Evolutionary conservation across 345 rosid genomes (phyloP), one percentile per base, ranked within the genome.

Genomic region (Capsella bursapastoris): DNA sequence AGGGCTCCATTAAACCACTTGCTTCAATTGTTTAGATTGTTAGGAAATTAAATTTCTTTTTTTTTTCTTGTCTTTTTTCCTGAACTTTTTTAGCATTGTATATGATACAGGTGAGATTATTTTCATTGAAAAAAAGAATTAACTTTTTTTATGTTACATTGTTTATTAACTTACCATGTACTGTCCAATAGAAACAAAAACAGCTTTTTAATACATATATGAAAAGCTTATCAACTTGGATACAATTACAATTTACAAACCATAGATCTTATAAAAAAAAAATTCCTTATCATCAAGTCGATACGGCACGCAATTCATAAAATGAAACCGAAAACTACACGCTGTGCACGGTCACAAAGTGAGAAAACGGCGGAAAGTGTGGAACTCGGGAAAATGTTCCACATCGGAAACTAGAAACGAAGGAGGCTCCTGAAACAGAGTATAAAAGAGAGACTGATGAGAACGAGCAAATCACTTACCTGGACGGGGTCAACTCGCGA

Each of bases 1-100:
- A 86, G 93, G 93, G 68, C 91, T 91, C 64, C 88, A 90, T 28
- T 77, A 77, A 77, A 27, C 45, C 44, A 52, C 58, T 56, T 47
- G 61, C 66, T 57, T 49, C 71, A 65, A 64, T 71, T 64, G 61
- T 49, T 64, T 65, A 62, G 66, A 35, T 12, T 63, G 6, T 66
- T 75, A 67, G 73, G 32, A 61, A 52, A 40, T 51, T 63, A 31
- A 28, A 25, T 29, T 22, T 56, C 29, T 35, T 22, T 22, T 48
- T 9, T 15, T 15, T 38, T 29, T 11, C 41, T 22, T 2, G 7
- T 68, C 57, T 56, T 12, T 64, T 29, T 18, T 59, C 37, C 63
- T 43, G 47, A 32, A 64, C 25, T 55, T 18, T 4, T 70, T 79
- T 68, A 29, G 65, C 71, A 13, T 77, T 58, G 73, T 75, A 75